Base-by-base conservation (phyloP, 2,329 filamentous ascomycete genomes). In the Cladosporium sp. region DNA sequence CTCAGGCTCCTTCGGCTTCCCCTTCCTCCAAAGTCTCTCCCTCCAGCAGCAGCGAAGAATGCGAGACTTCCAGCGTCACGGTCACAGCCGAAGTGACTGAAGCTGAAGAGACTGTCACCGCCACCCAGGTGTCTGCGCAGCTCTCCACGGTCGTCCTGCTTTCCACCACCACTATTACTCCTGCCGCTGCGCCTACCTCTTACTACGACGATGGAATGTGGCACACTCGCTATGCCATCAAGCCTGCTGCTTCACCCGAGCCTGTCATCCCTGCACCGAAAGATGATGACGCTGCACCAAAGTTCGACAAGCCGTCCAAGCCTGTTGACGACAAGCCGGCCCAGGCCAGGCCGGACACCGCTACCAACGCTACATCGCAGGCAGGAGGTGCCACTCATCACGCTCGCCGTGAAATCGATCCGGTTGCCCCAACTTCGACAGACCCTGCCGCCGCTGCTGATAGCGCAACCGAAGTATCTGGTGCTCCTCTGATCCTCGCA, bases 161-260 rank as follows among this genome's bases (percentile, higher is more conserved):
- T 3, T 62, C 67, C 12, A 67, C 67, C 30, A 44, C 68, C 10
- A 69, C 68, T 3, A 61, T 64, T 4, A 67, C 68, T 3, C 65
- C 70, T 14, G 54, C 66, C 4, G 63, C 70, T 28, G 68, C 69
- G 11, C 60, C 73, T 30, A 71, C 71, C 7, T 63, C 69, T 38
- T 81, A 79, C 72, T 82, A 82, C 65, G 80, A 82, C 65, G 71
- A 80, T 61, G 80, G 80, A n/a, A 69, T 79, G 71, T 82, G 80
- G 80, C 79, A 82, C 67, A 82, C 80, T 6, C 73, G 67, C 26
- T 82, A 82, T 68, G 70, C 72, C 0, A 68, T 80, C 67, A 78
- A 79, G 68, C 75, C 73, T 24, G 51, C 60, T 47, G 60, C 60
- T n/a, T 44, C 49, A 18, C 60, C 60, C 21, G 32, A 55, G 32